These are phyloP conservation scores for Acanthochlamys bracteata DNA, from an alignment of 106 monocot species.

Conservation along the genomic window DNA sequence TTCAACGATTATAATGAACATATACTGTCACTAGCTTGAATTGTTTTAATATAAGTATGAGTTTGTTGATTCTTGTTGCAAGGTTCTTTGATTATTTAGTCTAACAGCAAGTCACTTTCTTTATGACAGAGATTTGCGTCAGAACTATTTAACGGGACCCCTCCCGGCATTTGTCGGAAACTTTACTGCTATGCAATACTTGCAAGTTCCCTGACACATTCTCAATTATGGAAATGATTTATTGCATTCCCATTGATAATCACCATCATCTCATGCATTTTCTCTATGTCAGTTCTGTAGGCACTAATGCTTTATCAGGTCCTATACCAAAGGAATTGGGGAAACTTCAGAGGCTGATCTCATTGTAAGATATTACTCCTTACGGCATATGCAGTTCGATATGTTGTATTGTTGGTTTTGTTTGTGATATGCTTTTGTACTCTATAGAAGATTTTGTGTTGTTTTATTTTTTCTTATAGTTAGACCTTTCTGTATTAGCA, in stretches of 20 bases:
- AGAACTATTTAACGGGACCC: constrained; percentile 34
- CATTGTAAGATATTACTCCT: constrained; percentile 16
- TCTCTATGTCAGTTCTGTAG: constrained; percentile 11
- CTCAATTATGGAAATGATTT: background rate
- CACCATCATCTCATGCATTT: background rate
- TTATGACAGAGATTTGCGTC: constrained; percentile 21
- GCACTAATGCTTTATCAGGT: constrained; percentile 33
- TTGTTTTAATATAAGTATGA: too few species aligned
- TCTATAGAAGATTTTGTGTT: too few species aligned
- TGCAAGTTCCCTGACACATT: constrained; percentile 16
- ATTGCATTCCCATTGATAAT: background rate
- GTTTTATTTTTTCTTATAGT: background rate
- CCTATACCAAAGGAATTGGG: constrained; percentile 41
- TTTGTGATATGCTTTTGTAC: too few species aligned
- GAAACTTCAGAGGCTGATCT: constrained; percentile 15
- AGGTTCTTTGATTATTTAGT: too few species aligned
- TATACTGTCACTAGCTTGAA: too few species aligned
- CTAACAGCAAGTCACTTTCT: background rate
- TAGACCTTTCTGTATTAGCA: too few species aligned
- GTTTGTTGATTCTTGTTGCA: too few species aligned
- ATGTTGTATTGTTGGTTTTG: too few species aligned
- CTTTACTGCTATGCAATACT: constrained; percentile 18
- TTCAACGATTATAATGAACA: too few species aligned
- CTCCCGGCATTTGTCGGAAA: constrained; percentile 35
- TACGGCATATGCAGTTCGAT: background rate